Base-by-base conservation (phyloP, 176 grass and related monocot species). In the Otatea glauca region DNA sequence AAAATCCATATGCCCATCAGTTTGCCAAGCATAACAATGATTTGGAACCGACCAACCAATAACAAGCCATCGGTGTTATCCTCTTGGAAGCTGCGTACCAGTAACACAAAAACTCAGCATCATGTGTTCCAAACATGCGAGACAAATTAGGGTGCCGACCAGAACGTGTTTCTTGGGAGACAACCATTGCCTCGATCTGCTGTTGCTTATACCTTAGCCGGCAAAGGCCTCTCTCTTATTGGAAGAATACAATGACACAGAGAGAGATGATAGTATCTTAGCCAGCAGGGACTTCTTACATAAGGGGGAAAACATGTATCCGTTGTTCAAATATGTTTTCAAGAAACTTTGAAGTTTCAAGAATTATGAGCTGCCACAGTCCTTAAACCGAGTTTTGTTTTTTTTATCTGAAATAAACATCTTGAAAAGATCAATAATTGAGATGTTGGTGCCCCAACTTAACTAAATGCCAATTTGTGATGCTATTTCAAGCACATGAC, bases 71-170 rank as follows among this genome's bases (percentile, higher is more conserved):
- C 44, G 37, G 2, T 59, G 24, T 8, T 85, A 59, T 85, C 49
- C 83, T 77, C 48, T 18, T 60, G 83, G 69, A 75, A 34, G 38
- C 37, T 74, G n/a, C 47, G 7, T 44, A 47, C 17, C 60, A 74
- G 56, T 55, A 55, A 66, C 34, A 34, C 44, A 49, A 65, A 17
- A 42, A 10, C 44, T 2, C 59, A 2, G 21, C 27, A 42, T 76
- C 74, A 59, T 5, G 5, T 38, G 18, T 61, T 14, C 68, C 56
- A 80, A 38, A 49, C 34, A 20, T 9, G 64, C 48, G 70, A 67
- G 53, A 65, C 18, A 75, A 79, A 86, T 71, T 43, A n/a, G 56
- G 55, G 35, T 37, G 35, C 35, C 35, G 29, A 29, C 29, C 29
- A 29, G 29, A 29, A 29, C 29, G n/a, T n/a, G n/a, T n/a, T n/a